Evolutionary conservation across 495 filamentous ascomycete genomes (phyloP), one percentile per base, ranked within the genome.

Genomic region (Paragyromitra xinjiangensis): DNA sequence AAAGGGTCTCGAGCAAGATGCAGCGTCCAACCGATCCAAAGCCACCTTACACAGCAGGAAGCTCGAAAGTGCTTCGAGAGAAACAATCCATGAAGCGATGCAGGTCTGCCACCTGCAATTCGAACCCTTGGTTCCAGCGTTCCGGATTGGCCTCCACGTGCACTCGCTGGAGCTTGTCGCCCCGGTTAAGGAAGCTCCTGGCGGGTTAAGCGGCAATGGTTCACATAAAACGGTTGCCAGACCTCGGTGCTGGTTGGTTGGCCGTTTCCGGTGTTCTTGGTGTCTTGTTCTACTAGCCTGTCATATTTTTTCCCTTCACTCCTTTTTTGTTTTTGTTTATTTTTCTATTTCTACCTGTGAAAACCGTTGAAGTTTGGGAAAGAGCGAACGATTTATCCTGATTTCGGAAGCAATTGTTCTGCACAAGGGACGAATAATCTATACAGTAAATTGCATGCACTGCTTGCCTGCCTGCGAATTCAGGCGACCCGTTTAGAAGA

Each of bases 141-240:
- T 77, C 69, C 51, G 40, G 68, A 50, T 29, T 51, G 70, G 61
- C 44, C 37, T 73, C 62, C 74, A 77, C 69, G 74, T 77, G 74
- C 69, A 37, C 61, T 26, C 14, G 66, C 37, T 58, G 22, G 40
- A 37, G 45, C 8, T 51, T 14, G 14, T 29, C 24, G 40, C 29
- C 59, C 73, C 61, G 29, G 61, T 77, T 77, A 50, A 29, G 74
- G 74, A 73, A 77, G 59, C 74, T 77, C 74, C 59, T 77, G 74
- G 74, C 74, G 74, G 74, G 69, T 77, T 44, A 61, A 62, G 71
- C 71, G 71, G 71, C 53, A 74, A 59, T 62, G 64, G 53, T 50
- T 56, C 67, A 58, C 74, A 73, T 62, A 59, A 73, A 77, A 77
- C 74, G 74, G 73, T 39, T 75, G 73, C 37, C 48, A n/a, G 61